These are phyloP conservation scores for Macrolepiota albuminosa DNA, from an alignment of 768 basidiomycete species.

Conservation along the genomic window DNA sequence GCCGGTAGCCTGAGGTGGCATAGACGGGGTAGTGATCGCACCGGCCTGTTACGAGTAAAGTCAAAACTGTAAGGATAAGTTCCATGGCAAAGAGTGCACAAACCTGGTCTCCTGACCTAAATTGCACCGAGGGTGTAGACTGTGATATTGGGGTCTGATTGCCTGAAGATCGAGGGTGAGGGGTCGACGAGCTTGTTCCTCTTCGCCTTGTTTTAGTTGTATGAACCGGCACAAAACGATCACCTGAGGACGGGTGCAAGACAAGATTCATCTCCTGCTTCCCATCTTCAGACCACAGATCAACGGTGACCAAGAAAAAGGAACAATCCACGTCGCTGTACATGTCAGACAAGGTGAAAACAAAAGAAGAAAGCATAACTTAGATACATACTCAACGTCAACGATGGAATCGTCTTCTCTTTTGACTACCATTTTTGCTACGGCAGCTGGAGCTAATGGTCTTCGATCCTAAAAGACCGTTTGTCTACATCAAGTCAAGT, in stretches of 20 bases:
- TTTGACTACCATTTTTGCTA: constrained; percentile 77
- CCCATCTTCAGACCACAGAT: constrained; percentile 84
- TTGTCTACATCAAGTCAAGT: constrained; percentile 9
- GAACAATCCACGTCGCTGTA: constrained; percentile 78
- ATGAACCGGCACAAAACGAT: constrained; percentile 61
- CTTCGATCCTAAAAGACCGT: constrained; percentile 68
- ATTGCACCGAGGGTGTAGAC: constrained; percentile 44
- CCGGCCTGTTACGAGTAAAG: constrained; percentile 17
- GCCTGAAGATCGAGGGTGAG: constrained; percentile 30
- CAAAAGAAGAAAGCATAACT: constrained; percentile 1
- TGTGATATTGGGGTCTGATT: constrained; percentile 45
- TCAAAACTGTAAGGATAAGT: constrained; percentile 7
- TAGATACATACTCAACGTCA: constrained; percentile 64
- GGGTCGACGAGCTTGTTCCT: constrained; percentile 33
- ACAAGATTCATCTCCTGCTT: constrained; percentile 86
- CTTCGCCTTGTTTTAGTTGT: constrained; percentile 37
- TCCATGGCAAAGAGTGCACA: constrained; percentile 9
- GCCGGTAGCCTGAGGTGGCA: constrained; percentile 35
- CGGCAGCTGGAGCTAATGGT: constrained; percentile 86
- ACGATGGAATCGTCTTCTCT: constrained; percentile 62
- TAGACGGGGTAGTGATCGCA: constrained; percentile 27
- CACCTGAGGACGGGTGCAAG: constrained; percentile 75
- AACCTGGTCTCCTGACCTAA: constrained; percentile 42
- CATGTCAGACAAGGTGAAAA: not conserved
- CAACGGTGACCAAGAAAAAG: constrained; percentile 89